Evolutionary conservation across 2,329 filamentous ascomycete species (phyloP), one percentile per base, ranked within the genome.

Genomic region (Chaetomium globosum): DNA sequence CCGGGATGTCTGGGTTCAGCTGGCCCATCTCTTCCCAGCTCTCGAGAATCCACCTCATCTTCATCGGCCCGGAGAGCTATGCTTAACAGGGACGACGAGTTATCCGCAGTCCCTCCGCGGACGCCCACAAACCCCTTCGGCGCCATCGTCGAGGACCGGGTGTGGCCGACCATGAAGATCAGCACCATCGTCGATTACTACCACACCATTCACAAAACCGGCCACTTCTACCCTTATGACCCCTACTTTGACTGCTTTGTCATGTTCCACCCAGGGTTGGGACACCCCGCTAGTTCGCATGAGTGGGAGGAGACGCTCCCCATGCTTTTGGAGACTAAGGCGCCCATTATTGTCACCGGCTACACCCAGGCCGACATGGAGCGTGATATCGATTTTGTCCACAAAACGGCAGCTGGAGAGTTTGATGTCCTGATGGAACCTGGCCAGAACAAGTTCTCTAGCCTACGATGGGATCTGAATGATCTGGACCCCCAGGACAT

Each of bases 221-320:
- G 92, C 56, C 86, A 93, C 75, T 99, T 98, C 80, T 87, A 91
- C 65, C 95, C 96, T 0, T 97, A 96, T 75, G 95, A 99, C 75
- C 95, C 95, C 0, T 99, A 99, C 80, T 97, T 99, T 77, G 95
- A 99, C 81, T 95, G 91, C 77, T 97, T 99, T 75, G 88, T 99
- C 73, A 85, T 97, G 59, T 99, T 98, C 83, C 96, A 99, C 74
- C 96, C 96, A 0, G 96, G 96, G 9, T 85, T 99, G 21, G 96
- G 95, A 13, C 95, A 99, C 77, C 93, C 96, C 0, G 92, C 93
- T 16, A 94, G 90, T 74, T 91, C 91, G 60, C 91, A 96, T 73
- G 95, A 99, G 77, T 99, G 96, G 95, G 86, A 90, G 65, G 89
- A 94, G 72, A 98, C 95, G 0, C 79, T 99, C 8, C 95, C 95